A percentile compares a stretch with the other conserved stretches of the same genome.
These are phyloP conservation scores for Porphyrellus cyaneotinctus DNA, from an alignment of 768 basidiomycete species.

Conservation along the genomic window DNA sequence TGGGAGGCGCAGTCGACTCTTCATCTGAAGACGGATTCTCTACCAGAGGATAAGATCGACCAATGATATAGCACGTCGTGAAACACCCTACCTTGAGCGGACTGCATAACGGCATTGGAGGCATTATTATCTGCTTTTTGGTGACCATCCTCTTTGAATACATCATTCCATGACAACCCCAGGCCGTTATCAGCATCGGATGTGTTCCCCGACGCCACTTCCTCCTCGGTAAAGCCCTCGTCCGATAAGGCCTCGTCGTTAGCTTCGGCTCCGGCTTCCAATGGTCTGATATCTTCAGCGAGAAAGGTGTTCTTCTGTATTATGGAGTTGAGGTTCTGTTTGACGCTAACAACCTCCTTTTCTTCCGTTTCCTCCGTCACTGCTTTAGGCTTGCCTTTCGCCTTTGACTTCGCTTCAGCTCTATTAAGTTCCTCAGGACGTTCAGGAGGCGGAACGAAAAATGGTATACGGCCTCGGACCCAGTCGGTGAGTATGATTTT, in stretches of 20 bases:
- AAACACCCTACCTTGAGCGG: conserved; percentile 20
- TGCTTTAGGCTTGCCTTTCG: conserved; percentile 50
- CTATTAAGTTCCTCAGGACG: conserved; percentile 66
- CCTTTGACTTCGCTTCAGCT: conserved; percentile 45
- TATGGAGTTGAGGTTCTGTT: conserved; percentile 82
- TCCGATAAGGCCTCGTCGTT: conserved; percentile 30
- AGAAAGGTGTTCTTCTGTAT: conserved; percentile 87
- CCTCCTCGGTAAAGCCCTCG: conserved; percentile 40
- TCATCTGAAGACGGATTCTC: conserved; percentile 33
- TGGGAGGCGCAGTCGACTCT: conserved; percentile 31
- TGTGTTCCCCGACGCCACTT: conserved; percentile 34
- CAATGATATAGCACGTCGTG: neutral
- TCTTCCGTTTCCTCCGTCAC: conserved; percentile 29
- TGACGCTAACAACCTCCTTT: conserved; percentile 56
- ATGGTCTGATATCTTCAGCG: conserved; percentile 71
- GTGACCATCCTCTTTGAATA: conserved; percentile 59
- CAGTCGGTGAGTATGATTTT: conserved; percentile 96
- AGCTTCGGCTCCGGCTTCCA: conserved; percentile 49
- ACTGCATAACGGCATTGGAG: conserved; percentile 4
- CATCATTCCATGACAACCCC: conserved; percentile 81
- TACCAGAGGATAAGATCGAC: conserved; percentile 14
- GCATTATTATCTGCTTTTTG: conserved; percentile 15
- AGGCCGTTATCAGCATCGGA: conserved; percentile 35
- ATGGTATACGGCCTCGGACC: conserved; percentile 96
- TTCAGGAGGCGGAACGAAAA: conserved; percentile 91